A percentile compares a stretch with the other conserved stretches of the same genome.
phyloP scores from a whole-genome alignment of 2,329 filamentous ascomycete species.

The Aureobasidium sp. region DNA sequence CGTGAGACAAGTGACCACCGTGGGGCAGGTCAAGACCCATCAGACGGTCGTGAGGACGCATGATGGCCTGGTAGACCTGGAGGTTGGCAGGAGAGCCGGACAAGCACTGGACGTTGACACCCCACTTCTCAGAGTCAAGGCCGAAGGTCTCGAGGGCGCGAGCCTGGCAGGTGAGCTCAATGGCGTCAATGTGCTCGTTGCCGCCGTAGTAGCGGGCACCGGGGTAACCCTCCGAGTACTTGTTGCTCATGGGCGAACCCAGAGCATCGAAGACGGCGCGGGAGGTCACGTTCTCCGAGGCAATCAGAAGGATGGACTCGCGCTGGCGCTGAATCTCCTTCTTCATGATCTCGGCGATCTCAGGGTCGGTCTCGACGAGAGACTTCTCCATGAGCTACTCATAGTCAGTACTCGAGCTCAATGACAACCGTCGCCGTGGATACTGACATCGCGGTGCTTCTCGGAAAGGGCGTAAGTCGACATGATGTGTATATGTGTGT shows the following conservation, averaged over 20 bases:
- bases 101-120: slow-evolving; percentile 88
- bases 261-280: slow-evolving; percentile 96
- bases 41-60: slow-evolving; percentile 88
- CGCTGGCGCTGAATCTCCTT: slow-evolving; percentile 93
- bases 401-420: slow-evolving; percentile 19
- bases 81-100: slow-evolving; percentile 83
- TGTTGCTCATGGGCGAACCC: slow-evolving; percentile 86
- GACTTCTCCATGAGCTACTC: slow-evolving; percentile 89
- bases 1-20: slow-evolving; percentile 90
- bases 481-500: slow-evolving; percentile 12
- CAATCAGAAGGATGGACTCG: slow-evolving; percentile 97
- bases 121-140: slow-evolving; percentile 83
- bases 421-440: not conserved
- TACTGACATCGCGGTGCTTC: slow-evolving; percentile 58
- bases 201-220: slow-evolving; percentile 98
- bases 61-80: slow-evolving; percentile 95
- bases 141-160: slow-evolving; percentile 89
- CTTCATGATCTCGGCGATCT: slow-evolving; percentile 96
- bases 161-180: slow-evolving; percentile 90
- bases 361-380: slow-evolving; percentile 82
- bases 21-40: slow-evolving; percentile 96
- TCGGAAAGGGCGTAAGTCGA: slow-evolving; percentile 54
- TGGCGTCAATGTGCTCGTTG: slow-evolving; percentile 96
- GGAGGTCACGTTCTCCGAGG: slow-evolving; percentile 98
- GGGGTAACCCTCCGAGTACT: slow-evolving; percentile 98